Percentiles rank a stretch among this genome's conserved stretches.
Evolutionary conservation across 345 rosid genomes (phyloP).

Genomic region (Sisymbrium irio): DNA sequence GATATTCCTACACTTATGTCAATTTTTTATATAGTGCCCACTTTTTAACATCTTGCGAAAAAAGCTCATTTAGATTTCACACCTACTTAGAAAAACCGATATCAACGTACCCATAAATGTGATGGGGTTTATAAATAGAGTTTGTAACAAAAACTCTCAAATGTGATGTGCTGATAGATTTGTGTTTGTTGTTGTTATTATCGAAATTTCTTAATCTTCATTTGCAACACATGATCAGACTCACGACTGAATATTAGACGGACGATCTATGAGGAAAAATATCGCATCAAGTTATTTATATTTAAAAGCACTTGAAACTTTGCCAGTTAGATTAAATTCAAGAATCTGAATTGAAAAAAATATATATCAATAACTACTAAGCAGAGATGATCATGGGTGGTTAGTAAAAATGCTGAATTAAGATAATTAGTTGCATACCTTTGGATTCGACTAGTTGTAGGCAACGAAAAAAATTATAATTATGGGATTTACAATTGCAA

Average conservation of each 20-base stretch:
- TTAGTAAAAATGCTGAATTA: not conserved
- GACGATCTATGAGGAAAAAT: not conserved
- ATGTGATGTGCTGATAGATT: slow-evolving; percentile 13
- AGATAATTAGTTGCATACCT: not conserved
- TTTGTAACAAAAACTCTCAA: slow-evolving; percentile 12
- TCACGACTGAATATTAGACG: not conserved
- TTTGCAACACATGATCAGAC: not conserved
- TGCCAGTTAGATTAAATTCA: not conserved
- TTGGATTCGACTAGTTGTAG: not conserved
- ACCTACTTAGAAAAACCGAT: slow-evolving; percentile 23
- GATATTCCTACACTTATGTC: slow-evolving; percentile 28
- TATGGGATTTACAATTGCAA: not conserved
- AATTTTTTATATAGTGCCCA: not conserved
- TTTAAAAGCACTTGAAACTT: not conserved
- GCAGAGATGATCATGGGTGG: not conserved
- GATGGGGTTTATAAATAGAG: slow-evolving; percentile 25
- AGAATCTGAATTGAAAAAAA: not conserved
- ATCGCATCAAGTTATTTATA: not conserved
- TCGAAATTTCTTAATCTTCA: not conserved
- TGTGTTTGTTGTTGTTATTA: not conserved
- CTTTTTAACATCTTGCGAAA: slow-evolving; percentile 10
- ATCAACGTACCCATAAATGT: slow-evolving; percentile 31
- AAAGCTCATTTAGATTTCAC: slow-evolving; percentile 22
- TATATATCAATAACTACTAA: not conserved
- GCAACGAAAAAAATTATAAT: no score